Evolutionary conservation across 1,284 basidiomycete species (phyloP).

Genomic region (Ceratobasidium theobromae): DNA sequence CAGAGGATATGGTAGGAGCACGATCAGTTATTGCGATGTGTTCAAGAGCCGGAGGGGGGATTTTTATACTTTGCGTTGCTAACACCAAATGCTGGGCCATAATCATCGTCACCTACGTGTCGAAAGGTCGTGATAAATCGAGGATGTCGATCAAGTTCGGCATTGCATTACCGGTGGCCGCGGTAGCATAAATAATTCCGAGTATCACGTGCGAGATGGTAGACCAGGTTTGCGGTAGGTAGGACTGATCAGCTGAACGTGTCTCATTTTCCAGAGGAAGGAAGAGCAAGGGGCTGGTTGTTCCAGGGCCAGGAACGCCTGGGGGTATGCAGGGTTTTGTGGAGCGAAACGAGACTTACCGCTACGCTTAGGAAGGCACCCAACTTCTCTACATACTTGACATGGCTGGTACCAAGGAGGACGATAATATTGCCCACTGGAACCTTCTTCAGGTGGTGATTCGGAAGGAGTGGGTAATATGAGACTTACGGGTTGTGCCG

Average conservation of each 20-base stretch:
- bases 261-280: too few relatives aligned
- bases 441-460: not conserved
- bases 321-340: not conserved
- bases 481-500: slow-evolving; percentile 16
- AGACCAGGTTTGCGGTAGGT: not conserved
- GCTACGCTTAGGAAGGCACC: slow-evolving; percentile 25
- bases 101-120: slow-evolving; percentile 19
- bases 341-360: slow-evolving; percentile 2
- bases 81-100: slow-evolving; percentile 23
- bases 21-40: slow-evolving; percentile 26
- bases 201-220: not conserved
- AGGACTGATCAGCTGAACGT: not conserved
- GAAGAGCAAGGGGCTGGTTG: too few relatives aligned
- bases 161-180: not conserved
- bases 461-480: not conserved
- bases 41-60: slow-evolving; percentile 23
- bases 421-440: slow-evolving; percentile 15
- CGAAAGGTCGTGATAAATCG: not conserved
- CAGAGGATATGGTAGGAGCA: slow-evolving; percentile 9
- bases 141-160: not conserved
- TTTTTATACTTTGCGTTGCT: slow-evolving; percentile 26
- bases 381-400: slow-evolving; percentile 26
- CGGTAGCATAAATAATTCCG: too few relatives aligned
- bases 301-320: not conserved
- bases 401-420: slow-evolving; percentile 10